Conservation (phyloP, 305 asterid genomes). For the Fraxinus nigra region DNA sequence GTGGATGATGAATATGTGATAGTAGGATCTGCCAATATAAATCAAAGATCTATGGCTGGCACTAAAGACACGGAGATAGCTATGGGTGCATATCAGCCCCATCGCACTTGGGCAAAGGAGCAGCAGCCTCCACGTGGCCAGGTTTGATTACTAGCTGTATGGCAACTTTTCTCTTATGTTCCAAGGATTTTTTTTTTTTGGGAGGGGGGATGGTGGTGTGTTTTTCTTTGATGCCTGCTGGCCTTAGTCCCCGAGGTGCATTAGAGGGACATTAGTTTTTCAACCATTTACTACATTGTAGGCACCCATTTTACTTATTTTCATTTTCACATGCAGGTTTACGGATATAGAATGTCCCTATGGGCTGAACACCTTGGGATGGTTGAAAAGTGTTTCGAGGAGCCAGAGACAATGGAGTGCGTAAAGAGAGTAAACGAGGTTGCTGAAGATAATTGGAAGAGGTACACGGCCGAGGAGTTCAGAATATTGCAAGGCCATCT, state of each 20-base stretch:
- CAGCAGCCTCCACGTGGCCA: slow-evolving; percentile 72
- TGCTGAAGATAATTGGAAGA: slow-evolving; percentile 66
- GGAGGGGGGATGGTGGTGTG: background rate
- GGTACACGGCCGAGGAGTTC: slow-evolving; percentile 44
- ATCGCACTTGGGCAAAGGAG: slow-evolving; percentile 58
- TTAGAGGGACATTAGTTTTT: background rate
- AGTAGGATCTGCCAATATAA: slow-evolving; percentile 89
- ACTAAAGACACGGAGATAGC: slow-evolving; percentile 92
- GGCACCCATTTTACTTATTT: background rate
- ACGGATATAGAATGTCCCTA: slow-evolving; percentile 81
- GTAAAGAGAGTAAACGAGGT: slow-evolving; percentile 63
- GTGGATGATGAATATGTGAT: slow-evolving; percentile 92
- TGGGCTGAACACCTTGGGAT: slow-evolving; percentile 90
- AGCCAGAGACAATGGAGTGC: slow-evolving; percentile 61
- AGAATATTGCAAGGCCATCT: slow-evolving; percentile 66
- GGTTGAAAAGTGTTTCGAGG: slow-evolving; percentile 46
- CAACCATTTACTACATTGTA: background rate
- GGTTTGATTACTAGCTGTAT: slow-evolving; percentile 42
- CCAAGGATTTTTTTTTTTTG: too few relatives aligned
- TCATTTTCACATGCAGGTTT: slow-evolving; percentile 44
- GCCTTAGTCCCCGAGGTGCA: background rate
- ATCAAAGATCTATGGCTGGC: slow-evolving; percentile 96
- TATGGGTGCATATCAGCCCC: slow-evolving; percentile 96
- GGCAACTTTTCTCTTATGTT: background rate
- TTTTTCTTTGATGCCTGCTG: background rate